phyloP scores from a whole-genome alignment of 1,139 yeast species.

The Saccharomyces hybrid region DNA sequence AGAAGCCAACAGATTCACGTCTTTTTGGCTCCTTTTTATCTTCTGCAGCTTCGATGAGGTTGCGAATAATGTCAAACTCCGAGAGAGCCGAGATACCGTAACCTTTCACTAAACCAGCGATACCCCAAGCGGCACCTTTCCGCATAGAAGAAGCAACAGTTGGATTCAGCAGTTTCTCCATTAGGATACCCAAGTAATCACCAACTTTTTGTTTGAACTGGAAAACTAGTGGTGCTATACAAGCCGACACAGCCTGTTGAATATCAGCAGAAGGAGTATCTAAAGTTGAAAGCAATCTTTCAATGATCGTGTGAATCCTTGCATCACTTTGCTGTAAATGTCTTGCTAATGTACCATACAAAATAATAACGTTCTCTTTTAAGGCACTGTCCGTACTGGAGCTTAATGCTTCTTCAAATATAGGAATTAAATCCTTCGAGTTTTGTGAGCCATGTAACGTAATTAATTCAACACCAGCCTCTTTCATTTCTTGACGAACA shows the following conservation, averaged over 20 bases:
- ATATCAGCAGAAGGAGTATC: constrained; percentile 86
- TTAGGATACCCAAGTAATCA: constrained; percentile 49
- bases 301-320: constrained; percentile 58
- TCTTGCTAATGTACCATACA: constrained; percentile 83
- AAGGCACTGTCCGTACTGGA: constrained; percentile 50
- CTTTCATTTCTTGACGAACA: constrained; percentile 78
- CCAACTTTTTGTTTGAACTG: constrained; percentile 46
- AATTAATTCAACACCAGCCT: constrained; percentile 76
- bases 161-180: constrained; percentile 49
- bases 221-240: constrained; percentile 74
- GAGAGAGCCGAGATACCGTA: constrained; percentile 73
- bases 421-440: constrained; percentile 66
- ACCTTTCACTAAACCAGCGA: constrained; percentile 90
- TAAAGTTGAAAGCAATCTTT: constrained; percentile 63
- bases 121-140: constrained; percentile 94
- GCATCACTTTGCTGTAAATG: constrained; percentile 61
- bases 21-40: constrained; percentile 68
- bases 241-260: constrained; percentile 77
- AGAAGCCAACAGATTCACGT: constrained; percentile 85
- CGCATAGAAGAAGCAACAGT: constrained; percentile 49
- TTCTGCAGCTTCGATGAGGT: constrained; percentile 77
- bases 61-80: constrained; percentile 68
- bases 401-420: constrained; percentile 52
- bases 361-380: constrained; percentile 73
- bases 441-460: constrained; percentile 53